Percentiles rank a stretch among this genome's conserved stretches.
These are phyloP conservation scores for Phlyctochytrium bullatum DNA, from an alignment of 192 early-diverging fungal genomes.

Conservation along the genomic window DNA sequence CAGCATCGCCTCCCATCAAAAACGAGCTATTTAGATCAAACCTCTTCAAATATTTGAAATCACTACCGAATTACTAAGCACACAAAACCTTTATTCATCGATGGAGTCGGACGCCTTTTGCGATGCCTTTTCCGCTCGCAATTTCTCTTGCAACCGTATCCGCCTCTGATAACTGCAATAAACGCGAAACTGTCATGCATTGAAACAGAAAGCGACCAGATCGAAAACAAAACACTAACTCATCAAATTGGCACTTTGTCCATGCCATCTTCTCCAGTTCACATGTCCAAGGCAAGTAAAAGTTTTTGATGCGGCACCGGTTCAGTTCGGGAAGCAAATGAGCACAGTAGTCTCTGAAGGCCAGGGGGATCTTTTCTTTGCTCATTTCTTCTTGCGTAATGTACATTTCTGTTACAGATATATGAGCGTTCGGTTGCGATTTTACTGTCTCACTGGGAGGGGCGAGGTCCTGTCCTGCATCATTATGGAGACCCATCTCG, in stretches of 20 bases:
- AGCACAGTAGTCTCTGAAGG: slow-evolving; percentile 92
- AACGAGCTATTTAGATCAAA: slow-evolving; percentile 43
- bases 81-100: too few relatives aligned
- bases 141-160: too few relatives aligned
- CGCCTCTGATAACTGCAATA: too few relatives aligned
- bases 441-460: too few relatives aligned
- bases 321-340: slow-evolving; percentile 87
- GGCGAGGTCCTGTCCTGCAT: too few relatives aligned
- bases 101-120: too few relatives aligned
- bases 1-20: slow-evolving; percentile 24
- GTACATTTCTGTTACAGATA: slow-evolving; percentile 65
- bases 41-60: slow-evolving; percentile 30
- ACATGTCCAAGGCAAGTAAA: slow-evolving; percentile 93
- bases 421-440: not conserved
- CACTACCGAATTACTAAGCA: slow-evolving; percentile 34
- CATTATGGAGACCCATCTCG: too few relatives aligned
- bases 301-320: slow-evolving; percentile 83
- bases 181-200: too few relatives aligned
- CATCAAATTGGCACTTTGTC: slow-evolving; percentile 96
- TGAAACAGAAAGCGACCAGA: too few relatives aligned
- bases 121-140: too few relatives aligned
- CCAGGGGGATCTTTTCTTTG: slow-evolving; percentile 77
- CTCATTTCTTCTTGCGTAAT: slow-evolving; percentile 84
- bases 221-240: slow-evolving; percentile 40
- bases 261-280: slow-evolving; percentile 81